Evolutionary conservation across 805 yeast genomes (phyloP).

Genomic region (Pichia gijzeniarum): DNA sequence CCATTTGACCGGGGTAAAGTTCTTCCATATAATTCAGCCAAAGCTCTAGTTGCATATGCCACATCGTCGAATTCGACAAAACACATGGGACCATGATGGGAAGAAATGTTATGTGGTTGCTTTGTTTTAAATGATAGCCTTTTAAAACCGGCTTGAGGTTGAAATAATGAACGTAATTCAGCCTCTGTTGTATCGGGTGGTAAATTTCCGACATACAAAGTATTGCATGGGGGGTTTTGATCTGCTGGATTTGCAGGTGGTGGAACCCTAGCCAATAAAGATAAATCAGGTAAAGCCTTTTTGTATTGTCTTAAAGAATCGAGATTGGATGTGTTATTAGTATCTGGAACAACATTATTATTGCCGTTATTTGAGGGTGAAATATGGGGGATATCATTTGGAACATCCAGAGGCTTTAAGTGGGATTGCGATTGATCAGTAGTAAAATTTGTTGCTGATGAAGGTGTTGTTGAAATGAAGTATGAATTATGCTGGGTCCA

Average conservation of each 20-base stretch:
- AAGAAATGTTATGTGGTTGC: constrained; percentile 28
- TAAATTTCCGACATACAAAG: constrained; percentile 91
- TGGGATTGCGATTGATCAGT: background rate
- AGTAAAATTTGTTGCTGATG: background rate
- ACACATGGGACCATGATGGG: constrained; percentile 95
- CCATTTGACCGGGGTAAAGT: constrained; percentile 78
- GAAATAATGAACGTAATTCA: constrained; percentile 80
- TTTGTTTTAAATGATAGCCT: constrained; percentile 88
- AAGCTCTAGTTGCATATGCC: constrained; percentile 84
- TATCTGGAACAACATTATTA: no score
- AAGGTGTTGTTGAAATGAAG: constrained; percentile 10
- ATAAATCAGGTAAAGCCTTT: constrained; percentile 46
- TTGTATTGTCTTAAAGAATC: constrained; percentile 1
- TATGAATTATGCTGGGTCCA: constrained; percentile 11
- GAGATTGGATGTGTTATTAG: no score
- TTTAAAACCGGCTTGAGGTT: constrained; percentile 88
- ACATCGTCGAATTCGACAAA: constrained; percentile 98
- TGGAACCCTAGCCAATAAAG: constrained; percentile 71
- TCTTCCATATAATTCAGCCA: constrained; percentile 90
- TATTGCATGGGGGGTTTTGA: constrained; percentile 98
- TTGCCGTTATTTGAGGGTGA: no score
- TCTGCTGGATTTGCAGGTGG: constrained; percentile 98
- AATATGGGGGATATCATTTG: no score
- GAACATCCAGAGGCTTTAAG: background rate
- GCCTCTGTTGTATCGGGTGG: constrained; percentile 97